Evolutionary conservation across 768 basidiomycete genomes (phyloP).

Genomic region (Hydnomerulius pinastri): DNA sequence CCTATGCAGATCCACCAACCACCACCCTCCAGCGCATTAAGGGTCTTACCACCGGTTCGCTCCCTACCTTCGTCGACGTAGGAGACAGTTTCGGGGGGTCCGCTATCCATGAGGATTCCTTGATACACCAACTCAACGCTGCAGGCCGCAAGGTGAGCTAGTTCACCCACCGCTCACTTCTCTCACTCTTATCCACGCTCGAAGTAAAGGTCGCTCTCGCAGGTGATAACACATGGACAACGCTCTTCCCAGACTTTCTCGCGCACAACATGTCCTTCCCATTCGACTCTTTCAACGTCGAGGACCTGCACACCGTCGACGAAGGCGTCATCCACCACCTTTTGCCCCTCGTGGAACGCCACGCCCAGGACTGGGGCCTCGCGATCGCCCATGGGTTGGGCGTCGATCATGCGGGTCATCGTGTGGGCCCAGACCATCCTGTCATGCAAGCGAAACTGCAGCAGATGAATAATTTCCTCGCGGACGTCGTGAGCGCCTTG

Average conservation of each 20-base stretch:
- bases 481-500: slow-evolving; percentile 66
- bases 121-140: slow-evolving; percentile 68
- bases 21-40: slow-evolving; percentile 95
- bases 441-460: slow-evolving; percentile 82
- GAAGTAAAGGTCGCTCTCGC: slow-evolving; percentile 74
- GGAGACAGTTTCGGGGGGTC: slow-evolving; percentile 91
- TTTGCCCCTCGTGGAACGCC: slow-evolving; percentile 69
- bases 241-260: slow-evolving; percentile 81
- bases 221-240: slow-evolving; percentile 98
- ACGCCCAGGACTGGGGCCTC: slow-evolving; percentile 71
- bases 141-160: slow-evolving; percentile 59
- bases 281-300: slow-evolving; percentile 97
- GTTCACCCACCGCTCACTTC: neutral
- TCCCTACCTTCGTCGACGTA: slow-evolving; percentile 95
- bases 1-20: slow-evolving; percentile 93
- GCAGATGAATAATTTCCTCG: slow-evolving; percentile 86
- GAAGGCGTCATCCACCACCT: slow-evolving; percentile 84
- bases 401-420: slow-evolving; percentile 95
- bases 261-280: slow-evolving; percentile 73
- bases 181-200: slow-evolving; percentile 7
- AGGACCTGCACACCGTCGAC: slow-evolving; percentile 96
- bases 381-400: slow-evolving; percentile 93
- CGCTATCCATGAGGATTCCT: slow-evolving; percentile 84
- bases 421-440: slow-evolving; percentile 87
- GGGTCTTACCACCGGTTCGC: slow-evolving; percentile 89